Percentiles rank a stretch among this genome's conserved stretches.
These are phyloP conservation scores for Yarrowia porcina DNA, from an alignment of 805 yeast genomes.

Conservation along the genomic window DNA sequence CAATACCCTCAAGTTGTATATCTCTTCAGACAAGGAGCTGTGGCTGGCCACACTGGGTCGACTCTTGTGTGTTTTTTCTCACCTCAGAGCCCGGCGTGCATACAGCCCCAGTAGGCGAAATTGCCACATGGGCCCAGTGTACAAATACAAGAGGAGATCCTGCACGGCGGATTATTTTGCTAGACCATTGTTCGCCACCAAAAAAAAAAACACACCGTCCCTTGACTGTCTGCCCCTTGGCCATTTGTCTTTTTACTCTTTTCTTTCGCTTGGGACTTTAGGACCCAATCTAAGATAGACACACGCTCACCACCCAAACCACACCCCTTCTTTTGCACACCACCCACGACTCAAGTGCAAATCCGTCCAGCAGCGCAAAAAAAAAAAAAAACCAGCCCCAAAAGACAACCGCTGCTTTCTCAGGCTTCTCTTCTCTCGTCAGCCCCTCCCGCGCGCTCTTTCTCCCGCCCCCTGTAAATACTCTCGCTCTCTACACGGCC, in stretches of 20 bases:
- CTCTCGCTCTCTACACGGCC: background rate
- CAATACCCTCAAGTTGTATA: too few species aligned
- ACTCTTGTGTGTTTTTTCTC: background rate
- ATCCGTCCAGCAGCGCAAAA: too few species aligned
- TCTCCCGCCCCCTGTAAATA: background rate
- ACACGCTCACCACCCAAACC: conserved; percentile 16
- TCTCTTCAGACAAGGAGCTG: background rate
- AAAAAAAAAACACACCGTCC: too few species aligned
- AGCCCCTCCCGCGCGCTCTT: background rate
- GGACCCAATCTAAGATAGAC: conserved; percentile 20
- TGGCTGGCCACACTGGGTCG: background rate
- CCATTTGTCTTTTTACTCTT: conserved; percentile 4
- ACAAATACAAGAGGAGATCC: background rate
- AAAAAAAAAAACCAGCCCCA: background rate
- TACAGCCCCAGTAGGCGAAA: background rate
- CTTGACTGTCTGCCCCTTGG: background rate
- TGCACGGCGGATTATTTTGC: background rate
- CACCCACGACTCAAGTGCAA: background rate
- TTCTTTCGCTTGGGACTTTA: conserved; percentile 21
- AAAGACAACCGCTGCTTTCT: background rate
- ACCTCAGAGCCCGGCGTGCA: background rate
- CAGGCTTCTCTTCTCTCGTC: background rate
- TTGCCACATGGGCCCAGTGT: background rate
- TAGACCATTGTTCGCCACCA: too few species aligned
- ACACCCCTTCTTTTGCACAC: conserved; percentile 22